These are phyloP conservation scores for Cystofilobasidium macerans DNA, from an alignment of 768 basidiomycete species.

Conservation along the genomic window DNA sequence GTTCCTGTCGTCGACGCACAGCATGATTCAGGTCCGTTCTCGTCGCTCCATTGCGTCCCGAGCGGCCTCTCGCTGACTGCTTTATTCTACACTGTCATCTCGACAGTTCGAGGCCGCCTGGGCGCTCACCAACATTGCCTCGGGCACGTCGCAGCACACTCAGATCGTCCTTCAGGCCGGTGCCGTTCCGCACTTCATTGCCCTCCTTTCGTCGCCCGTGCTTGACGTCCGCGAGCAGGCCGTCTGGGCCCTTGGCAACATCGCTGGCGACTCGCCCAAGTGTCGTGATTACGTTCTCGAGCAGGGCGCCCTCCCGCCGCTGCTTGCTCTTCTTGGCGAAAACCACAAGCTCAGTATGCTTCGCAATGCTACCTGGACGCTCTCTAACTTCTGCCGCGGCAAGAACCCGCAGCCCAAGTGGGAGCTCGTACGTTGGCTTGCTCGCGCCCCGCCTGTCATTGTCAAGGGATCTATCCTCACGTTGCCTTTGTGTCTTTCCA, in stretches of 20 bases:
- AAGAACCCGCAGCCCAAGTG: conserved; percentile 97
- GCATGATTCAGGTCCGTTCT: conserved; percentile 43
- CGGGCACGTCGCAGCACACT: conserved; percentile 95
- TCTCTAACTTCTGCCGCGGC: conserved; percentile 98
- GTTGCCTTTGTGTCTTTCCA: conserved; percentile 34
- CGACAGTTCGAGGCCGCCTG: conserved; percentile 88
- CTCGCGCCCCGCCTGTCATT: neutral
- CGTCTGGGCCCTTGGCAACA: conserved; percentile 98
- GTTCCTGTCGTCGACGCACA: conserved; percentile 55
- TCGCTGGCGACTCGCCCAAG: conserved; percentile 93
- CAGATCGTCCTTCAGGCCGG: conserved; percentile 91
- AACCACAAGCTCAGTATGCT: conserved; percentile 99
- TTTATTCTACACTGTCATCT: too few relatives aligned
- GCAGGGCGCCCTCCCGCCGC: conserved; percentile 83
- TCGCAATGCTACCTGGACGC: conserved; percentile 90
- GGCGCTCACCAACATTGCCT: conserved; percentile 96
- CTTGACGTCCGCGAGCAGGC: conserved; percentile 98
- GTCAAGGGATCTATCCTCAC: neutral
- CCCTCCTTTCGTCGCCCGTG: conserved; percentile 81
- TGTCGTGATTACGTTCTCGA: conserved; percentile 95
- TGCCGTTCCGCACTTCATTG: conserved; percentile 95
- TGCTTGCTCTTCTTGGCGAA: conserved; percentile 73
- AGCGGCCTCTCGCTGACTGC: too few relatives aligned
- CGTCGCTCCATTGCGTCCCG: too few relatives aligned
- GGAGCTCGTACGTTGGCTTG: conserved; percentile 62